Evolutionary conservation across 352 stramenopile genomes (phyloP).

Genomic region (Phytopythium oedochilum): DNA sequence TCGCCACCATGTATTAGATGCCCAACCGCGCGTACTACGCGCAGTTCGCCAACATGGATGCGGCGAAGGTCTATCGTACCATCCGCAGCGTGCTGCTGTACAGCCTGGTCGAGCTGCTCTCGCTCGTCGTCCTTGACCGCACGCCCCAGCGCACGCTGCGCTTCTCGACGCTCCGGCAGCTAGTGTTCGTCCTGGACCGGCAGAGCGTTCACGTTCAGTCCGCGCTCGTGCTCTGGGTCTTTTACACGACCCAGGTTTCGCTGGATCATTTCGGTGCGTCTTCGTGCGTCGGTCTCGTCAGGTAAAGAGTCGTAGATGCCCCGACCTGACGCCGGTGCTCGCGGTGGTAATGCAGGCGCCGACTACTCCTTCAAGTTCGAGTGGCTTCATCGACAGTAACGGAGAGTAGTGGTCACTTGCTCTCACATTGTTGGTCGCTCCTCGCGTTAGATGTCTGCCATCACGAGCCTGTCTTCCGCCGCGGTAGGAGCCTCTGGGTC

Average conservation of each 20-base stretch:
- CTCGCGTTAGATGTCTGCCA: not conserved
- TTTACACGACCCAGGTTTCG: conserved; percentile 15
- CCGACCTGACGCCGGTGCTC: not conserved
- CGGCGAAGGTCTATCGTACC: conserved; percentile 3
- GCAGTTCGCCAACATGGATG: conserved; percentile 13
- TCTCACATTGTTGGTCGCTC: too few relatives aligned
- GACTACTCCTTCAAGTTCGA: not conserved
- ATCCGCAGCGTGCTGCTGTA: conserved; percentile 29
- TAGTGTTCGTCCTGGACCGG: conserved; percentile 12
- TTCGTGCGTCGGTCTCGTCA: not conserved
- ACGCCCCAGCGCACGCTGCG: conserved; percentile 17
- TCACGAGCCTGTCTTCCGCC: not conserved
- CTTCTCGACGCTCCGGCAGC: conserved; percentile 20
- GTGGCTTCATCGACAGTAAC: not conserved
- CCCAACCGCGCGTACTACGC: conserved; percentile 25
- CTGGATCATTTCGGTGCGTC: conserved; percentile 17
- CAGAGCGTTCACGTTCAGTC: conserved; percentile 10
- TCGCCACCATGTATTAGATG: conserved; percentile 15
- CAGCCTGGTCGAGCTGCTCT: conserved; percentile 28
- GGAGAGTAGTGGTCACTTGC: too few relatives aligned
- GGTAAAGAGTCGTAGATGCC: too few relatives aligned
- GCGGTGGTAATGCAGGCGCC: not conserved
- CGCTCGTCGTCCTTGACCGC: conserved; percentile 20
- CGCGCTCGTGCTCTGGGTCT: conserved; percentile 21
- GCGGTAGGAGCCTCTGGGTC: not conserved